Base-by-base conservation (phyloP, 2,329 filamentous ascomycete genomes). In the Botrytis aclada region DNA sequence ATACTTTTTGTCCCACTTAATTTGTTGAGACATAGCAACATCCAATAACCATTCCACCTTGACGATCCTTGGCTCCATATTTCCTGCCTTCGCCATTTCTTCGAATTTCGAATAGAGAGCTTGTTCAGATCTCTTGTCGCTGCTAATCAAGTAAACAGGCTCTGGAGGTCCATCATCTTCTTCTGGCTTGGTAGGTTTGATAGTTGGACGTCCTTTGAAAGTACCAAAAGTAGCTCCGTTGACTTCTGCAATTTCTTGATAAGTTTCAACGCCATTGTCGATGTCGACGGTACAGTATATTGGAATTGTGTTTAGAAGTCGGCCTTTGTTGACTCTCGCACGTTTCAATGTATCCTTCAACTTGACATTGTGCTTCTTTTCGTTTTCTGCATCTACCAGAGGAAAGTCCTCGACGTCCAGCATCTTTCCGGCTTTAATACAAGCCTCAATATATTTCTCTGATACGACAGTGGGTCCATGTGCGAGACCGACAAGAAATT, bases 401-500 rank as follows among this genome's bases (percentile, higher is more conserved):
- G 87, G 81, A 79, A 91, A 95, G 16, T 92, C 86, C 0, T 90
- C 84, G 0, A 90, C 85, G 34, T 90, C 83, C 0, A 92, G 88
- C 14, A 93, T 80, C 78, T 89, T 85, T 75, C 92, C 89, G 45
- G 89, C 85, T 63, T 92, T 89, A 18, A 98, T 85, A 64, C 92
- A 93, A 37, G 88, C 86, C 72, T 95, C 92, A 73, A 99, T 88
- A 81, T 94, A 99, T 14, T 88, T 86, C 0, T 91, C 92, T 63
- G 90, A 90, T 71, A 98, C 87, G 61, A 98, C 88, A 1, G 88
- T 87, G 0, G 94, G 93, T 0, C 93, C 94, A 74, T 89, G 90
- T 29, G 96, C 94, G 41, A 99, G 84, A 20, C 94, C 94, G 74
- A 91, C 92, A 67, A 98, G 90, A 80, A 99, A 99, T 80, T 99